A percentile compares a stretch with the other conserved stretches of the same genome.
Evolutionary conservation across 1,284 basidiomycete species (phyloP).

Genomic region (Cronartium quercuum): DNA sequence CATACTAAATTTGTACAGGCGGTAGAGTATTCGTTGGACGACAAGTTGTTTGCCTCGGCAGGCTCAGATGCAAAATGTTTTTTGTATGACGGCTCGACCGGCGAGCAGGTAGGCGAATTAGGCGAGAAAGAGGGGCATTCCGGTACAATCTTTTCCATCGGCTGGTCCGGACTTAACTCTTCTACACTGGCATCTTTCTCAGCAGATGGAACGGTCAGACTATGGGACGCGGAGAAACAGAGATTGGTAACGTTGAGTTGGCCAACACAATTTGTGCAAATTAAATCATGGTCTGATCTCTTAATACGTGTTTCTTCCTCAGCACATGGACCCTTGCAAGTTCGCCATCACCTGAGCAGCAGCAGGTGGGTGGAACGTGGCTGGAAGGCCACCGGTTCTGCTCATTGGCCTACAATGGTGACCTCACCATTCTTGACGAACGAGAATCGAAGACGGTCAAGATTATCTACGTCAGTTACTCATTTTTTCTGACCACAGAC

Average conservation of each 20-base stretch:
- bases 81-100: constrained; percentile 84
- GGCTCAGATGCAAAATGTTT: constrained; percentile 84
- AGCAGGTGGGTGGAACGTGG: constrained; percentile 74
- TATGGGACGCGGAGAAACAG: constrained; percentile 55
- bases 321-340: constrained; percentile 27
- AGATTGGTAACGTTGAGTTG: constrained; percentile 8
- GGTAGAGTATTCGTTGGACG: constrained; percentile 72
- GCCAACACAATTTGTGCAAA: background rate
- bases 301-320: background rate
- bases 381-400: constrained; percentile 61
- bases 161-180: constrained; percentile 59
- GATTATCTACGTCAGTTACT: constrained; percentile 32
- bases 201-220: constrained; percentile 77
- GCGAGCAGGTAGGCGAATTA: constrained; percentile 67
- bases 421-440: constrained; percentile 76
- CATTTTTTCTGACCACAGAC: background rate
- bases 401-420: constrained; percentile 76
- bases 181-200: constrained; percentile 67
- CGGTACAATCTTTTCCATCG: constrained; percentile 50
- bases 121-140: constrained; percentile 62
- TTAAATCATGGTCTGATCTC: background rate
- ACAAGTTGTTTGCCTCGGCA: constrained; percentile 77
- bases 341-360: constrained; percentile 47
- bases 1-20: constrained; percentile 95
- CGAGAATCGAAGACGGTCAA: constrained; percentile 54